Evolutionary conservation across 1,139 yeast species (phyloP).

Genomic region (Zygosaccharomyces pseudobailii): DNA sequence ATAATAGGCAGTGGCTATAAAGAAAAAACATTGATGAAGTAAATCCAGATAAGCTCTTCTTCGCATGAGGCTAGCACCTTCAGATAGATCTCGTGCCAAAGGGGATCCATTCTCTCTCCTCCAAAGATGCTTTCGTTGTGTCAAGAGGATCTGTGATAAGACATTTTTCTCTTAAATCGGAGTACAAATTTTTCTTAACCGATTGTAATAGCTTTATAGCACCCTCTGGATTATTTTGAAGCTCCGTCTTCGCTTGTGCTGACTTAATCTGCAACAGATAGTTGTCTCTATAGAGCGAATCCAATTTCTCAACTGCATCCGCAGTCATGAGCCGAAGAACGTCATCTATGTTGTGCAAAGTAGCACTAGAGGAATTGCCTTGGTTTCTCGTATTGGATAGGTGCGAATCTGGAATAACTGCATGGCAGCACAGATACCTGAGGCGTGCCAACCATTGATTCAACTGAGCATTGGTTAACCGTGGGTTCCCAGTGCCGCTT

Average conservation of each 20-base stretch:
- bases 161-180: slow-evolving; percentile 21
- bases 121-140: slow-evolving; percentile 1
- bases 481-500: slow-evolving; percentile 53
- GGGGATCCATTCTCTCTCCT: slow-evolving; percentile 25
- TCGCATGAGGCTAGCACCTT: slow-evolving; percentile 14
- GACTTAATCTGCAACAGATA: slow-evolving; percentile 42
- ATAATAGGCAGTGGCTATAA: slow-evolving; percentile 76
- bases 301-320: slow-evolving; percentile 46
- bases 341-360: slow-evolving; percentile 55
- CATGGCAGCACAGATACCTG: slow-evolving; percentile 81
- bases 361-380: slow-evolving; percentile 6
- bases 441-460: slow-evolving; percentile 62
- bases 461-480: slow-evolving; percentile 19
- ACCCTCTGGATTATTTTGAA: slow-evolving; percentile 41
- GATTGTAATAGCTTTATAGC: slow-evolving; percentile 46
- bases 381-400: slow-evolving; percentile 9
- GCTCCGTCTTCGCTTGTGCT: slow-evolving; percentile 51
- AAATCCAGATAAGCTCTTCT: slow-evolving; percentile 40
- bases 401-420: slow-evolving; percentile 51
- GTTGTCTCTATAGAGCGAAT: slow-evolving; percentile 46
- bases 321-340: slow-evolving; percentile 61
- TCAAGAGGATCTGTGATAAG: slow-evolving; percentile 17
- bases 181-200: slow-evolving; percentile 37
- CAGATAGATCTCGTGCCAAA: slow-evolving; percentile 25
- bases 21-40: slow-evolving; percentile 71